Evolutionary conservation across 345 rosid species (phyloP).

Genomic region (Euphorbia pulcherrima): DNA sequence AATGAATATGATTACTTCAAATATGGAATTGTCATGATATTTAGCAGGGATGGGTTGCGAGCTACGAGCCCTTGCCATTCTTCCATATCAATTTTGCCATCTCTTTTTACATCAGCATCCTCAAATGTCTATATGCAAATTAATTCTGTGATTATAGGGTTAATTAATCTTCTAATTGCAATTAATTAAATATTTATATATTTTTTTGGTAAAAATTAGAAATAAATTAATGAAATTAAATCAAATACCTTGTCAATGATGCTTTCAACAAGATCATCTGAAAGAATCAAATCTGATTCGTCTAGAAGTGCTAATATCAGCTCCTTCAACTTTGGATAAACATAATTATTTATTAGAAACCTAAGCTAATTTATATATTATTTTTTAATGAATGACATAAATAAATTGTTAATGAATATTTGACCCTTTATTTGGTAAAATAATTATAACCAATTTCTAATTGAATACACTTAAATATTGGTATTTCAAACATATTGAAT

Average conservation of each 20-base stretch:
- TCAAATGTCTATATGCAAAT: slow-evolving; percentile 36
- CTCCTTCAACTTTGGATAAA: slow-evolving; percentile 33
- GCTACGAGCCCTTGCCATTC: slow-evolving; percentile 37
- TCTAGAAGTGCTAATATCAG: slow-evolving; percentile 38
- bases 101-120: slow-evolving; percentile 39
- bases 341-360: neutral
- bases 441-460: no score
- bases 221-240: neutral
- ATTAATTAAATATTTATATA: neutral
- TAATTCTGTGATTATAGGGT: neutral
- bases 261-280: slow-evolving; percentile 36
- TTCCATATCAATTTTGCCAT: slow-evolving; percentile 40
- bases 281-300: slow-evolving; percentile 39
- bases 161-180: neutral
- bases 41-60: slow-evolving; percentile 37
- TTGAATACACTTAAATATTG: no score
- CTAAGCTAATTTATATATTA: no score
- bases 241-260: slow-evolving; percentile 37
- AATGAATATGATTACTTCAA: slow-evolving; percentile 24
- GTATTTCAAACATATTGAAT: no score
- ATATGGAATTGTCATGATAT: slow-evolving; percentile 46
- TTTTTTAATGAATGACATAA: no score
- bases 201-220: neutral
- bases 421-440: no score
- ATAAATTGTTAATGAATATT: no score